phyloP scores from a whole-genome alignment of 2,329 filamentous ascomycete genomes.

The Colletotrichum spinosum region DNA sequence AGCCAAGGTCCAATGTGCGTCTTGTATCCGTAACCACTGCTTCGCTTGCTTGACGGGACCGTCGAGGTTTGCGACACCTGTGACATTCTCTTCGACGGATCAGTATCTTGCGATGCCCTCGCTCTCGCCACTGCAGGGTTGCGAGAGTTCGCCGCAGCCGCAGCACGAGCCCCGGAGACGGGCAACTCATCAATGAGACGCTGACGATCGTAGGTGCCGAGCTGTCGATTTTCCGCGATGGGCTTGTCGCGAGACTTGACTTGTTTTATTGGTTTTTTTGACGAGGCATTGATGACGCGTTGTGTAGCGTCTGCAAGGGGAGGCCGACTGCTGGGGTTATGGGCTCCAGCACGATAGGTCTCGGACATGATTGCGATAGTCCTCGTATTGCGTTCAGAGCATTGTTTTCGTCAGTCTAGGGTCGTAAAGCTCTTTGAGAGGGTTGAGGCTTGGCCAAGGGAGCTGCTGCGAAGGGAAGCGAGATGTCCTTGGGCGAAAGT shows the following conservation, averaged over 20 bases:
- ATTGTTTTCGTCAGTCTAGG: constrained; percentile 8
- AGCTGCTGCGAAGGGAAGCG: constrained; percentile 22
- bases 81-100: constrained; percentile 52
- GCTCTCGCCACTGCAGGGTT: constrained; percentile 39
- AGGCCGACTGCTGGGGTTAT: constrained; percentile 42
- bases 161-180: constrained; percentile 5
- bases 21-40: constrained; percentile 60
- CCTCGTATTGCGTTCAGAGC: constrained; percentile 19
- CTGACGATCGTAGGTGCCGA: constrained; percentile 28
- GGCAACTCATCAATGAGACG: constrained; percentile 30
- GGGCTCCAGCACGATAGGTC: constrained; percentile 25
- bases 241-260: constrained; percentile 46
- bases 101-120: constrained; percentile 45
- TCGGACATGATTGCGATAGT: constrained; percentile 34
- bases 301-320: constrained; percentile 62
- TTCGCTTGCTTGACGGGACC: constrained; percentile 50
- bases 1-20: constrained; percentile 95
- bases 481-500: constrained; percentile 13
- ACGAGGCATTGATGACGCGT: constrained; percentile 55
- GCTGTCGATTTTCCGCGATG: not conserved
- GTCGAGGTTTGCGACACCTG: constrained; percentile 55
- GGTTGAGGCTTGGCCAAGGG: constrained; percentile 24
- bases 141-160: constrained; percentile 37
- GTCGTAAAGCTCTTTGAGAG: not conserved
- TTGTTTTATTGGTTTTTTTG: constrained; percentile 44